Conservation (phyloP, 2,329 filamentous ascomycete genomes). For the Xylariaceae sp. region DNA sequence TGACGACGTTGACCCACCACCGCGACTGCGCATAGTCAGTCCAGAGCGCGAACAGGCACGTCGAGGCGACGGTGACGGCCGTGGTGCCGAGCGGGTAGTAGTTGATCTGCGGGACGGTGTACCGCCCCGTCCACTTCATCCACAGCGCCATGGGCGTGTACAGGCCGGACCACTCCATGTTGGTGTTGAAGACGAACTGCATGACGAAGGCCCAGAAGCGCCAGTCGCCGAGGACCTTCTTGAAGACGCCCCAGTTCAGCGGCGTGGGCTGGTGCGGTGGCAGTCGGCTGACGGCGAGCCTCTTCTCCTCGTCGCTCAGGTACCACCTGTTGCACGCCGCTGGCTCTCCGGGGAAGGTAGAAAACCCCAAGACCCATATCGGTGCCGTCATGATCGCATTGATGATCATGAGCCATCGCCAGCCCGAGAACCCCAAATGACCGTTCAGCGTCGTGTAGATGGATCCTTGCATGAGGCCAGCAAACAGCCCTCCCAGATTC, state of each 20-base stretch:
- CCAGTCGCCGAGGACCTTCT: conserved; percentile 1
- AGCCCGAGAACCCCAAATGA: not conserved
- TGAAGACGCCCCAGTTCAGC: conserved; percentile 1
- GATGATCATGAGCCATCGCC: conserved; percentile 4
- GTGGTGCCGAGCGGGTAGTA: conserved; percentile 6
- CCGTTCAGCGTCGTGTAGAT: conserved; percentile 2
- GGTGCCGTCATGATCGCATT: not conserved
- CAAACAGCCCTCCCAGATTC: not conserved
- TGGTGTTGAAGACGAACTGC: conserved; percentile 2
- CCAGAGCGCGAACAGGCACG: conserved; percentile 6
- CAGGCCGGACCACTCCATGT: conserved; percentile 4
- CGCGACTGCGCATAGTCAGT: conserved; percentile 4
- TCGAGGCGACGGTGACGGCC: conserved; percentile 7
- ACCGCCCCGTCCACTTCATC: conserved; percentile 3
- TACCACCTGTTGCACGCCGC: conserved; percentile 1
- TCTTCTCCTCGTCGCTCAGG: conserved; percentile 4
- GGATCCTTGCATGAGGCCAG: not conserved
- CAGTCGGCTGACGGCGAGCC: not conserved
- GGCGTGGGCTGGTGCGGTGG: conserved; percentile 2
- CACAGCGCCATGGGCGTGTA: conserved; percentile 1
- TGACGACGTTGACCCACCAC: conserved; percentile 1
- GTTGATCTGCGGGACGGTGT: conserved; percentile 9
- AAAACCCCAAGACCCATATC: conserved; percentile 1
- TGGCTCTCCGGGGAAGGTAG: conserved; percentile 1
- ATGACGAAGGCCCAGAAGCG: conserved; percentile 4